These are phyloP conservation scores for Guadua angustifolia DNA, from an alignment of 176 grass and related monocot genomes.

Conservation along the genomic window DNA sequence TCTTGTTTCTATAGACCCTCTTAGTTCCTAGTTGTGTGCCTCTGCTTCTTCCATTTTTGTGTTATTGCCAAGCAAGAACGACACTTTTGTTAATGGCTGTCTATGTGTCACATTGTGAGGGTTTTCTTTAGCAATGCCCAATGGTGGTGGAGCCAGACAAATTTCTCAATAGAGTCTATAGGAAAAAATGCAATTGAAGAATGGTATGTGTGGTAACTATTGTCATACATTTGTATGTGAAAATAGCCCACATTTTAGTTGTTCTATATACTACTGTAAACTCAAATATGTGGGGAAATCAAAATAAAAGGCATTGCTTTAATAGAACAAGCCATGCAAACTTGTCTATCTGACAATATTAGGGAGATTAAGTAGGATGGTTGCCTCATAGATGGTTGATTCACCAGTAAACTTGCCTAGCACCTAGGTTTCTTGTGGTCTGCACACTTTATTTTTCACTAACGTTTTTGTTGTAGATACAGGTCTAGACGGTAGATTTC, in stretches of 20 bases:
- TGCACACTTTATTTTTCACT: not conserved
- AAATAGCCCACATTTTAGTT: not conserved
- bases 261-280: not conserved
- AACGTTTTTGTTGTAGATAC: not conserved
- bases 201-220: not conserved
- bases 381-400: not conserved
- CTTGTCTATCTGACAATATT: not conserved
- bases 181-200: not conserved
- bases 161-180: not conserved
- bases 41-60: not conserved
- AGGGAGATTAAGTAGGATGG: conserved; percentile 1
- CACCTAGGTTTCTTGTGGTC: not conserved
- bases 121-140: not conserved
- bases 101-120: not conserved
- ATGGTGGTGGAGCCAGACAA: not conserved
- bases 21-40: no score
- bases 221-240: not conserved
- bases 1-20: not conserved
- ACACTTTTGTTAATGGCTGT: not conserved
- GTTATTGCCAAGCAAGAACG: not conserved
- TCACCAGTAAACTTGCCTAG: not conserved
- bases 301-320: not conserved
- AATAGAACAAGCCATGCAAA: not conserved
- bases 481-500: no score
- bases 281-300: not conserved